Conservation (phyloP, 176 grass and related monocot genomes). For the Otatea glauca region DNA sequence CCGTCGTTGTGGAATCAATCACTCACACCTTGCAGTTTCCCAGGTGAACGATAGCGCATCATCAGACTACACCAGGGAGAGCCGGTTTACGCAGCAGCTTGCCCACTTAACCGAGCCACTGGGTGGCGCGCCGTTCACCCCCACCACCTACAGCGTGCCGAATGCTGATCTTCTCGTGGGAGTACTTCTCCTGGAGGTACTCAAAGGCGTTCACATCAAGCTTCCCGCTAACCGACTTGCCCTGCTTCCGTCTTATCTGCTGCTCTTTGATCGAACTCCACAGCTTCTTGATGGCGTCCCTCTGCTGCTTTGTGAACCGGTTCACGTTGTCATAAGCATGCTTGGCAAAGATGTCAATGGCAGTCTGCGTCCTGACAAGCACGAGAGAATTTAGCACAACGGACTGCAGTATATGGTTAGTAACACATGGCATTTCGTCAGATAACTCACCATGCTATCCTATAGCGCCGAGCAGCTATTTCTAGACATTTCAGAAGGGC, state of each 20-base stretch:
- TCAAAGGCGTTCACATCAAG: constrained; percentile 88
- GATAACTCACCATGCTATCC: constrained; percentile 67
- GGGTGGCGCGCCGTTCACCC: constrained; percentile 63
- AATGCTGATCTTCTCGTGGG: constrained; percentile 93
- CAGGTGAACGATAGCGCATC: neutral
- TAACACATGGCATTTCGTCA: neutral
- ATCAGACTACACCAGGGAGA: neutral
- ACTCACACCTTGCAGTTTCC: neutral
- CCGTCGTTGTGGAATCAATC: constrained; percentile 32
- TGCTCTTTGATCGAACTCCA: constrained; percentile 96
- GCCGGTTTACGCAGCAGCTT: neutral
- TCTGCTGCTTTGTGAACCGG: constrained; percentile 72
- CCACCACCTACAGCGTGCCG: constrained; percentile 65
- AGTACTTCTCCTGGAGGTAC: constrained; percentile 84
- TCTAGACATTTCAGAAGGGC: constrained; percentile 86
- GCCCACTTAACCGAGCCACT: constrained; percentile 69
- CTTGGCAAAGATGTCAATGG: constrained; percentile 80
- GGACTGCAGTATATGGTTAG: neutral
- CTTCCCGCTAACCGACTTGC: constrained; percentile 89
- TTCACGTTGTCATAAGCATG: constrained; percentile 73
- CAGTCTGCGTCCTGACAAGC: constrained; percentile 77
- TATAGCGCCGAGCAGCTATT: constrained; percentile 82
- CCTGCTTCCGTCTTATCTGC: constrained; percentile 80
- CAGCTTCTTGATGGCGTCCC: constrained; percentile 69
- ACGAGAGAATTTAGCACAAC: constrained; percentile 1